Base-by-base conservation (phyloP, 1,284 basidiomycete species). In the Leccinum subspadiceum region DNA sequence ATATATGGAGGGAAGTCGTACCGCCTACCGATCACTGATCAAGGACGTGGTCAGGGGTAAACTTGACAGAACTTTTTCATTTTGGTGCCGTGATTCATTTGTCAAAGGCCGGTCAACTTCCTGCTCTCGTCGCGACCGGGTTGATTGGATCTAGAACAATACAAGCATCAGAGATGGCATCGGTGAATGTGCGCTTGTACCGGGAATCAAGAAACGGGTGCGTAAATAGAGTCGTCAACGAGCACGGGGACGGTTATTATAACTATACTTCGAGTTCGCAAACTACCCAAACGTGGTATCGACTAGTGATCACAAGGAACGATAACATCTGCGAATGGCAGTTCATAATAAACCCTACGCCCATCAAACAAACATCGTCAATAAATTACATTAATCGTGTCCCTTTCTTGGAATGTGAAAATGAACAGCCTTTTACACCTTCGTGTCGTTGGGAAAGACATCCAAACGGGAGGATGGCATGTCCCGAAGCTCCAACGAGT, bases 371-470 rank as follows among this genome's bases (percentile, higher is more conserved):
- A 22, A 6, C 46, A 46, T 35, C 31, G 20, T 22, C 8, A 24
- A 48, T 48, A 15, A 22, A 31, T 33, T 33, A 33, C 12, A 59
- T 13, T 22, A 57, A 22, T 9, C 12, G 4, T 24, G 20, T 24
- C 22, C 20, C 22, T 24, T 8, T 12, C 5, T 12, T 20, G n/a
- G 12, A 15, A 22, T 12, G 20, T 48, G 46, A 22, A 15, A 49
- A 49, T 5, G n/a, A 22, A 26, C 12, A 9, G 15, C 10, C 13
- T 44, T 10, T 62, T 29, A 62, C 15, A 57, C 59, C 49, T 62
- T 62, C 20, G 4, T 17, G 5, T 53, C 57, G 24, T 22, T 26
- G 12, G 29, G 10, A 37, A 13, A 6, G 26, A 24, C 13, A 7
- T 17, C 24, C 15, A 13, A 37, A 60, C 29, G 15, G 22, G 39